These are phyloP conservation scores for Periglandula ipomoeae DNA, from an alignment of 2,329 filamentous ascomycete species.

Conservation along the genomic window DNA sequence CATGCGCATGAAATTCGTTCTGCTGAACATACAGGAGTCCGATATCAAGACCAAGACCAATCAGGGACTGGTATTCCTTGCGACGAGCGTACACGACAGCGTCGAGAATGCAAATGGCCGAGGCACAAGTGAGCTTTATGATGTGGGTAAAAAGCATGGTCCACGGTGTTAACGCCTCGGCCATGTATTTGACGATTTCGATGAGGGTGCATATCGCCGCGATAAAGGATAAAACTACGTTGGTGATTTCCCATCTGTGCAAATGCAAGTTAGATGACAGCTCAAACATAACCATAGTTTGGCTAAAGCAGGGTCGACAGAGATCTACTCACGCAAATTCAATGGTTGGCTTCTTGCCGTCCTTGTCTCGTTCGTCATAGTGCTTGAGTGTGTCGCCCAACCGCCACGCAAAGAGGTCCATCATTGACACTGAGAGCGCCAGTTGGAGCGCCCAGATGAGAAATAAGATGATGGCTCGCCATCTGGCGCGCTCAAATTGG, in stretches of 20 bases:
- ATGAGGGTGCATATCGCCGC: constrained; percentile 36
- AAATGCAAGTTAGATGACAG: not conserved
- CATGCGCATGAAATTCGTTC: too few species aligned
- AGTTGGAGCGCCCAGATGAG: constrained; percentile 43
- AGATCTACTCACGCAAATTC: constrained; percentile 36
- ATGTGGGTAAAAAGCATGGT: constrained; percentile 42
- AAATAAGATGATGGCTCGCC: constrained; percentile 37
- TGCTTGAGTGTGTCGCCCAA: constrained; percentile 37
- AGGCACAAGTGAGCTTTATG: constrained; percentile 38
- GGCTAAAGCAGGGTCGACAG: not conserved
- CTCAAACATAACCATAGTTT: too few species aligned
- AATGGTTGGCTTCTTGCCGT: constrained; percentile 31
- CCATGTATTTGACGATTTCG: constrained; percentile 36
- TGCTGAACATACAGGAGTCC: constrained; percentile 35
- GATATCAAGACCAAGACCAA: constrained; percentile 39
- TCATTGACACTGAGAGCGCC: constrained; percentile 32
- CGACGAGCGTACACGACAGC: constrained; percentile 38
- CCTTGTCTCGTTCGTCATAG: constrained; percentile 30
- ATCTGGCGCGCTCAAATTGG: constrained; percentile 42
- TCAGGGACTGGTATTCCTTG: constrained; percentile 36
- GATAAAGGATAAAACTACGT: constrained; percentile 39
- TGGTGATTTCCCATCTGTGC: constrained; percentile 44
- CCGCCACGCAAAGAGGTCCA: constrained; percentile 45
- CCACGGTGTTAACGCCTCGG: constrained; percentile 45
- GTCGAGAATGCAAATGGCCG: constrained; percentile 40